Percentiles rank a stretch among this genome's conserved stretches.
These are phyloP conservation scores for Syzygium oleosum DNA, from an alignment of 345 rosid species.

Conservation along the genomic window DNA sequence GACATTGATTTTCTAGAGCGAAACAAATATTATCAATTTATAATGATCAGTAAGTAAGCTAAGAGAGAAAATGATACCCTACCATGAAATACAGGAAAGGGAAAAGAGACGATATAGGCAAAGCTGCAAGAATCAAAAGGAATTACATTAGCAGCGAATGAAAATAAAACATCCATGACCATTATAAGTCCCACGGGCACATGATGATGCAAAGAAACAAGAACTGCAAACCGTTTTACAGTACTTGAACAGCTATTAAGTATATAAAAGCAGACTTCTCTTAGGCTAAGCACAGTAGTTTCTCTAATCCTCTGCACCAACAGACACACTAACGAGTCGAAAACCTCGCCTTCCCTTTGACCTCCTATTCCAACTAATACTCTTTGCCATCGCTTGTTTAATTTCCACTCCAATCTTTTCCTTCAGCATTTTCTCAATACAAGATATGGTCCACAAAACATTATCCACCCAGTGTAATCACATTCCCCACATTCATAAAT, in stretches of 20 bases:
- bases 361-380: not conserved
- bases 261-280: not conserved
- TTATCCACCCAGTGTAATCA: not conserved
- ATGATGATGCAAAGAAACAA: too few species aligned
- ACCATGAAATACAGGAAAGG: slow-evolving; percentile 87
- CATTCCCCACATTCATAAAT: not conserved
- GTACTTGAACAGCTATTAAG: not conserved
- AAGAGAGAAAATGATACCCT: not conserved
- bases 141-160: not conserved
- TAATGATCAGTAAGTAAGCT: not conserved
- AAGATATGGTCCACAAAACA: not conserved
- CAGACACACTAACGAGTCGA: not conserved
- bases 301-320: not conserved
- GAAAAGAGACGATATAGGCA: slow-evolving; percentile 67
- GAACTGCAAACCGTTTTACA: not conserved
- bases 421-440: not conserved
- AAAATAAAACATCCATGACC: not conserved
- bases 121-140: slow-evolving; percentile 36
- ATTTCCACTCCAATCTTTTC: not conserved
- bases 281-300: not conserved
- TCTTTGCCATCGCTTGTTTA: not conserved
- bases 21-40: not conserved
- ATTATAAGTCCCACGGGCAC: not conserved
- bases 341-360: not conserved
- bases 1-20: not conserved